Evolutionary conservation across 495 filamentous ascomycete species (phyloP), one percentile per base, ranked within the genome.

Genomic region (Podospora fimiseda): DNA sequence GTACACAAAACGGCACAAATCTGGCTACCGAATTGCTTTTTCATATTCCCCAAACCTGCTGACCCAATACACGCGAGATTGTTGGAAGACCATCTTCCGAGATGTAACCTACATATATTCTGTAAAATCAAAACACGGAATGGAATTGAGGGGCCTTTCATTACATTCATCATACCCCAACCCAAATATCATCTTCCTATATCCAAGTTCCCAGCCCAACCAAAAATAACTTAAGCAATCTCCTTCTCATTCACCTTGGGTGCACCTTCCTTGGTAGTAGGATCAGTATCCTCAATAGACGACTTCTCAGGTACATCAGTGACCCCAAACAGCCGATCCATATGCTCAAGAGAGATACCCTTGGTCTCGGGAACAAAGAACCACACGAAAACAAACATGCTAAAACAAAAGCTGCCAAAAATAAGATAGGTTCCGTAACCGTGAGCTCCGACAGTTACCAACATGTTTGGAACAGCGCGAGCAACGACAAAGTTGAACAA

Each of bases 301-400:
- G 48, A 22, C 57, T 62, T 65, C 1, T 33, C 45, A 8, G 55
- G 36, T 0, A 40, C 57, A 15, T 69, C 68, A 8, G 61, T 59
- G 18, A 66, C 53, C 23, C 69, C 63, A 53, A 71, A 73, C 41
- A 71, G 52, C 21, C 53, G 36, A 43, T 71, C 68, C 70, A 71
- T 71, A 8, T 53, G 40, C 58, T 73, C 70, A 36, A 73, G 67
- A 20, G 70, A 66, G 38, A 69, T 50, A 7, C 59, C 85, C 71
- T 88, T 89, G 1, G 85, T 89, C 67, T 89, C 85, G 1, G 84
- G 84, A 37, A 88, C 76, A 49, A 85, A 82, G 71, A 89, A 86
- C 75, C 77, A 85, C 9, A 85, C 82, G 52, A 86, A 87, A 53
- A 82, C 59, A 50, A 77, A 74, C 80, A 87, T 88, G 27, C 68